phyloP scores from a whole-genome alignment of 352 stramenopile species.

The Phytophthora ohioensis region DNA sequence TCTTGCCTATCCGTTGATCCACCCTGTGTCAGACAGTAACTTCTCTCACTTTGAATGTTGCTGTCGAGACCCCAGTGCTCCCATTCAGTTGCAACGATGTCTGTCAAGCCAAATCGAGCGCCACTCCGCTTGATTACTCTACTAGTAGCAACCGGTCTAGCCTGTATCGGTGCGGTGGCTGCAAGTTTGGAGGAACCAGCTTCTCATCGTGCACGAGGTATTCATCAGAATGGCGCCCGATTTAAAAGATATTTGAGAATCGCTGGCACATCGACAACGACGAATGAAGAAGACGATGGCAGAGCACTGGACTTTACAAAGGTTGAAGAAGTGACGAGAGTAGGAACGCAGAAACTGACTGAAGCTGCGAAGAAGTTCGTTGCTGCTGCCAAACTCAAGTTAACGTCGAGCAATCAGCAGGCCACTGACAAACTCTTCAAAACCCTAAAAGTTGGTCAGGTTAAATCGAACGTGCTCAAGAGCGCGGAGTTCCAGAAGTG shows the following conservation, averaged over 20 bases:
- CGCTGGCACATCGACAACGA: background rate
- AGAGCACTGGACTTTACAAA: background rate
- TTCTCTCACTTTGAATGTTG: too few species aligned
- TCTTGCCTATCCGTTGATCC: too few species aligned
- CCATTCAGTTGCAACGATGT: too few species aligned
- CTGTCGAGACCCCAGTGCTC: too few species aligned
- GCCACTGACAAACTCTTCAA: background rate
- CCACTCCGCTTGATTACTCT: too few species aligned
- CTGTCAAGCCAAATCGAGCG: too few species aligned
- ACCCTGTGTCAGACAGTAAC: too few species aligned
- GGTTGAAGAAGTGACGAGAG: background rate
- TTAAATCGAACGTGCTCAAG: background rate
- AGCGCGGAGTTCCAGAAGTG: background rate
- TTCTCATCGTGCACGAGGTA: background rate
- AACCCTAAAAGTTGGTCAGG: background rate
- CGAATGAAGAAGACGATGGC: background rate
- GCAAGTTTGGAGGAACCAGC: background rate
- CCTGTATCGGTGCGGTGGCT: too few species aligned
- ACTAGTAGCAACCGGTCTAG: too few species aligned
- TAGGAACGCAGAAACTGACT: conserved; percentile 1
- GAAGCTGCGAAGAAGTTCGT: background rate
- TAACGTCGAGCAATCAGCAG: background rate
- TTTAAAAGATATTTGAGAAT: background rate
- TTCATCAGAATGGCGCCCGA: background rate
- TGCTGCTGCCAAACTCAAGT: background rate